Base-by-base conservation (phyloP, 768 basidiomycete genomes). In the Ramaria sp. region DNA sequence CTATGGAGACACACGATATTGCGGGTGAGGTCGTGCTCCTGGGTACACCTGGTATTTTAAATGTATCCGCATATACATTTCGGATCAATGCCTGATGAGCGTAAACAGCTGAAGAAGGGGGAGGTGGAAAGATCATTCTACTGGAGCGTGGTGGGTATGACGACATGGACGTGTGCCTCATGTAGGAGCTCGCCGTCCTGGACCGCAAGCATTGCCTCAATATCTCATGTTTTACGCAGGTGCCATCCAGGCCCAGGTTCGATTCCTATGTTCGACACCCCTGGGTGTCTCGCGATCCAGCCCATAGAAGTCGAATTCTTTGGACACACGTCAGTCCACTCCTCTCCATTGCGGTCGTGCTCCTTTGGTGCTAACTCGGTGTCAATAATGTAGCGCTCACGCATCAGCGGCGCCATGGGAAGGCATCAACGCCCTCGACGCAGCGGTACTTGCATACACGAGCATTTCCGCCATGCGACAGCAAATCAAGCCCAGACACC, bases 371-470 rank as follows among this genome's bases (percentile, higher is more conserved):
- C 25, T 38, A 15, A 49, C 34, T 18, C 54, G 9, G 24, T 25
- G 49, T 22, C 28, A 41, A 16, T 10, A 27, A 18, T 10, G 1
- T 53, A 88, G 85, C 9, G 86, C 88, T 3, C 88, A 88, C 63
- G 87, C 86, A 3, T 81, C 81, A 1, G 70, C 85, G 25, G 83
- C 82, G 22, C 90, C 89, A 24, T 91, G 89, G 88, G 85, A 91
- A 65, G 89, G 88, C 1, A 74, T 72, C 56, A 91, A 92, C 58
- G 83, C 90, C 1, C 67, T 91, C 13, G 90, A 94, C 62, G 91
- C 91, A 0, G 89, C 88, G n/a, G 85, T 91, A 5, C 73, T 89
- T 3, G 84, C 85, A 3, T 92, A 93, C 63, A 84, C 78, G 44
- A 86, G 82, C 51, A 81, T 93, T 24, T 81, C 86, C 0, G 79